Evolutionary conservation across 495 filamentous ascomycete species (phyloP).

Genomic region (Penicillium silybi): DNA sequence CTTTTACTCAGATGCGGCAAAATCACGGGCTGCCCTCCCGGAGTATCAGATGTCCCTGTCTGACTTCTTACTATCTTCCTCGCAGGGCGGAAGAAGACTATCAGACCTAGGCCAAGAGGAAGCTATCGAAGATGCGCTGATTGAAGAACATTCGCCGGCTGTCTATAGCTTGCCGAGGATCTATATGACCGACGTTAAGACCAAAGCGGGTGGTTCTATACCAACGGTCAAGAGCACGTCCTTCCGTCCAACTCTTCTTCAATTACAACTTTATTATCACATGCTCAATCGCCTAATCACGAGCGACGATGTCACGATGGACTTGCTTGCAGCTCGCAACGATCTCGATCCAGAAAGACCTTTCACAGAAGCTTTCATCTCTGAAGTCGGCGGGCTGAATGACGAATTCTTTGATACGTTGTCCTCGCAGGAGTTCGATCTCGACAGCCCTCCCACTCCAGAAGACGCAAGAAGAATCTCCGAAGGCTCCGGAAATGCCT

Average conservation of each 20-base stretch:
- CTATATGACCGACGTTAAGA: conserved; percentile 89
- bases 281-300: conserved; percentile 72
- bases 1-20: conserved; percentile 33
- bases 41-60: conserved; percentile 54
- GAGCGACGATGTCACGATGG: conserved; percentile 62
- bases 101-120: conserved; percentile 25
- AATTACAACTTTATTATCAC: conserved; percentile 89
- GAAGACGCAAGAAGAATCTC: conserved; percentile 22
- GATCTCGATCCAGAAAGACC: conserved; percentile 54
- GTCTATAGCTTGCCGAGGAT: conserved; percentile 40
- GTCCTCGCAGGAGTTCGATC: conserved; percentile 30
- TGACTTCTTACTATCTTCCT: conserved; percentile 45
- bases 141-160: conserved; percentile 17
- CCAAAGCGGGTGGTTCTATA: conserved; percentile 56
- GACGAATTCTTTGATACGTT: conserved; percentile 49
- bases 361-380: conserved; percentile 79
- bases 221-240: conserved; percentile 59
- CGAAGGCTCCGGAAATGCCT: neutral
- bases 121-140: neutral
- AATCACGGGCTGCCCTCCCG: conserved; percentile 34
- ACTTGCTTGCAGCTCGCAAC: conserved; percentile 65
- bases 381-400: conserved; percentile 68
- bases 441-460: conserved; percentile 25
- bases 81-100: conserved; percentile 35
- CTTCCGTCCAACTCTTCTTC: conserved; percentile 74